phyloP scores from a whole-genome alignment of 108 stramenopile genomes.

The Pseudonitzschia multistriata region DNA sequence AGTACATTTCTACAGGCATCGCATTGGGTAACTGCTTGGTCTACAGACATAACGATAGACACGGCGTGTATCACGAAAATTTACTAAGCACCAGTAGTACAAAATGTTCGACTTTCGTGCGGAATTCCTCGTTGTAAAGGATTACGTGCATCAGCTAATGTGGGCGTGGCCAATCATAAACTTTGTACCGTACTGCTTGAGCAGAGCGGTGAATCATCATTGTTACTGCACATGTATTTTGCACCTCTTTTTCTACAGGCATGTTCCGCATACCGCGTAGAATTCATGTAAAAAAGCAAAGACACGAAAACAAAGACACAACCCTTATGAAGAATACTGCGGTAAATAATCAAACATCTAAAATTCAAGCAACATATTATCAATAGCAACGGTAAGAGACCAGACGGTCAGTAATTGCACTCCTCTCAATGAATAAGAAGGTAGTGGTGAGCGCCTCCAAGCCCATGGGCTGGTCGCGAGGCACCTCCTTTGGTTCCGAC shows the following conservation, averaged over 20 bases:
- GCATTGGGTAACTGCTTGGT: neutral
- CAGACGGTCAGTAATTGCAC: no score
- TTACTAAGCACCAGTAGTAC: no score
- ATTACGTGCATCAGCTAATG: neutral
- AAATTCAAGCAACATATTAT: neutral
- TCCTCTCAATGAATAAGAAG: neutral
- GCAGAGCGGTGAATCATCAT: neutral
- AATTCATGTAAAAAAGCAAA: slow-evolving; percentile 4
- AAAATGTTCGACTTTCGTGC: no score
- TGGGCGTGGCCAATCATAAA: slow-evolving; percentile 2
- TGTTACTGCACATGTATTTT: neutral
- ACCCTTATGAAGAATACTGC: neutral
- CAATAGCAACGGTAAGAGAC: neutral
- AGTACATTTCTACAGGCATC: neutral
- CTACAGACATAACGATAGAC: no score
- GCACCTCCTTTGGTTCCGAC: neutral
- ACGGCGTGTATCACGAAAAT: no score
- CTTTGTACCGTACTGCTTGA: neutral
- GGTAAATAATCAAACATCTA: neutral
- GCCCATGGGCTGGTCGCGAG: neutral
- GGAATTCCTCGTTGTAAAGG: neutral
- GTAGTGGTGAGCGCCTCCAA: neutral
- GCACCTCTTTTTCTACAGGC: no score
- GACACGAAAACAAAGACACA: neutral
- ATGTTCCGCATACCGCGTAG: neutral